phyloP scores from a whole-genome alignment of 257 asterid genomes.

The Vinca minor region DNA sequence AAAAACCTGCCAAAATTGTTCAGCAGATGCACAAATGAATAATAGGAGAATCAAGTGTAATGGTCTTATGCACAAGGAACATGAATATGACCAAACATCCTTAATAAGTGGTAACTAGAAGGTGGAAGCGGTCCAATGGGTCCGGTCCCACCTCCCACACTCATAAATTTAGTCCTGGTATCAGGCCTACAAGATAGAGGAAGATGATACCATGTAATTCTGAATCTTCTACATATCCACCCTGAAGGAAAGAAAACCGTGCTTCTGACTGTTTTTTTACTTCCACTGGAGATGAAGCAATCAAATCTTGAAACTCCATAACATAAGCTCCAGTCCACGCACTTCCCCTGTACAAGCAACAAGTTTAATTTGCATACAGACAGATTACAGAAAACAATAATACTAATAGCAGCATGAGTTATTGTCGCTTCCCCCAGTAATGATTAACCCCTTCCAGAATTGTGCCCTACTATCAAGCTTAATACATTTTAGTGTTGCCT shows the following conservation, averaged over 20 bases:
- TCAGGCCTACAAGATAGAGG: background rate
- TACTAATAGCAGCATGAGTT: background rate
- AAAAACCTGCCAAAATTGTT: background rate
- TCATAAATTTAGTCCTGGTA: background rate
- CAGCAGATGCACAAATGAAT: background rate
- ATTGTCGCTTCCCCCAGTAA: background rate
- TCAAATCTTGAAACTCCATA: constrained; percentile 64
- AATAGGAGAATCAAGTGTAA: no score
- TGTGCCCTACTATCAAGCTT: background rate
- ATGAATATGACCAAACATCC: no score
- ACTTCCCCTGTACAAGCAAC: constrained; percentile 50
- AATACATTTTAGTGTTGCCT: background rate
- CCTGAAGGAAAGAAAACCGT: constrained; percentile 81
- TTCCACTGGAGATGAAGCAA: constrained; percentile 46
- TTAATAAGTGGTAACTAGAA: no score
- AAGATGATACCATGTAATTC: constrained; percentile 50
- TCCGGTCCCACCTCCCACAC: no score
- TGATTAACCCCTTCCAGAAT: background rate
- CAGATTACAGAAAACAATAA: background rate
- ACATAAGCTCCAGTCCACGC: constrained; percentile 83
- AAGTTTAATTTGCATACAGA: background rate
- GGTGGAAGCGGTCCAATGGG: no score
- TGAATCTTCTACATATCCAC: constrained; percentile 76
- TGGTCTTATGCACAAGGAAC: no score
- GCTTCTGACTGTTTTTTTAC: constrained; percentile 48